Conservation (phyloP, 257 asterid species). For the Petunia axillaris region DNA sequence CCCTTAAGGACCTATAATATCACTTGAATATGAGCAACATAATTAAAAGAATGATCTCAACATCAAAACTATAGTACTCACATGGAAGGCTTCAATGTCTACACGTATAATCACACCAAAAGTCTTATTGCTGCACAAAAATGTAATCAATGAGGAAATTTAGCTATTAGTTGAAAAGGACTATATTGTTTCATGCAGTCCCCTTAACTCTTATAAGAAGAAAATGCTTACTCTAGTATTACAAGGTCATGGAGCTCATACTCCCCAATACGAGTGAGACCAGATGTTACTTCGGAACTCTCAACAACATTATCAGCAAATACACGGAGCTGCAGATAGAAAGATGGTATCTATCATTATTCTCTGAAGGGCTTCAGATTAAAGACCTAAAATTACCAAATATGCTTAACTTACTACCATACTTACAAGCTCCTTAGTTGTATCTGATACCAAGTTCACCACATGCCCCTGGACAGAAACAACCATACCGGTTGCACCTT, state of each 20-base stretch:
- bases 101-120: conserved; percentile 95
- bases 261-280: conserved; percentile 83
- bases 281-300: conserved; percentile 97
- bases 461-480: conserved; percentile 96
- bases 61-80: conserved; percentile 32
- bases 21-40: conserved; percentile 34
- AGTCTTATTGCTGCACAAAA: conserved; percentile 75
- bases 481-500: conserved; percentile 99
- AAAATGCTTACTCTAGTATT: conserved; percentile 65
- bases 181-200: conserved; percentile 24
- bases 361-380: background rate
- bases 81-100: conserved; percentile 97
- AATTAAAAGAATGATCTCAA: conserved; percentile 13
- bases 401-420: conserved; percentile 44
- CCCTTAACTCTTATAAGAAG: conserved; percentile 1
- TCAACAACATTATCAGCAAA: conserved; percentile 94
- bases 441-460: conserved; percentile 91
- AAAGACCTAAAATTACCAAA: conserved; percentile 12
- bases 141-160: background rate
- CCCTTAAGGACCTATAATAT: conserved; percentile 88
- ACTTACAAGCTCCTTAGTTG: conserved; percentile 93
- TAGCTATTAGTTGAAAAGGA: conserved; percentile 9
- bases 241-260: conserved; percentile 98
- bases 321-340: conserved; percentile 66
- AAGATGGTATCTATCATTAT: background rate